Conservation (phyloP, 768 basidiomycete genomes). For the Kwoniella shandongensis region DNA sequence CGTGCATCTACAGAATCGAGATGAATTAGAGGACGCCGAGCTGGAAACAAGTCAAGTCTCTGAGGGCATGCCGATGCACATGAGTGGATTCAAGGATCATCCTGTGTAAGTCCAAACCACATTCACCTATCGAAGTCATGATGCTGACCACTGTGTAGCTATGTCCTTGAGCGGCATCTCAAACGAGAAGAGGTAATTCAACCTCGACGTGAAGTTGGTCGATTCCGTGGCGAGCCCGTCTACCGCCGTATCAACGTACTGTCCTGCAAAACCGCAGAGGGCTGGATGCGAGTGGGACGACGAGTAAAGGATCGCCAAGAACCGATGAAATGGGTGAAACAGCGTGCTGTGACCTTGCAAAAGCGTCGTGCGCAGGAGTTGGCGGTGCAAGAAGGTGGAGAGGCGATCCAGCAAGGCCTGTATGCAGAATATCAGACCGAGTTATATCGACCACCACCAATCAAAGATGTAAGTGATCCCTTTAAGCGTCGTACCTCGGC, state of each 20-base stretch:
- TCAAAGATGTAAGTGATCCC: constrained; percentile 69
- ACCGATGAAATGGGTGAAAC: constrained; percentile 85
- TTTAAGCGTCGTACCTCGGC: not conserved
- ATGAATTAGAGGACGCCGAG: constrained; percentile 90
- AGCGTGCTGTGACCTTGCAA: constrained; percentile 75
- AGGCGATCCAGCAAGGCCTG: constrained; percentile 77
- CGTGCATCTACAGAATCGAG: constrained; percentile 66
- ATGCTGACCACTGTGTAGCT: constrained; percentile 57
- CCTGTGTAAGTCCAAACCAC: constrained; percentile 64
- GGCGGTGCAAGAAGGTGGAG: constrained; percentile 57
- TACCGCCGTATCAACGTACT: constrained; percentile 81
- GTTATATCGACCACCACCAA: constrained; percentile 71
- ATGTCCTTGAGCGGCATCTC: constrained; percentile 80
- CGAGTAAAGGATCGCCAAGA: constrained; percentile 70
- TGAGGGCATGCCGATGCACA: constrained; percentile 89
- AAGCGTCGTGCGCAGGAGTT: constrained; percentile 71
- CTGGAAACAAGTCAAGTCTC: constrained; percentile 70
- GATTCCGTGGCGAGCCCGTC: constrained; percentile 89
- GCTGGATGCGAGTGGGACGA: constrained; percentile 88
- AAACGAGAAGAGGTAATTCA: constrained; percentile 82
- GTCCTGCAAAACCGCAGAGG: constrained; percentile 85
- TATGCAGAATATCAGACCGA: constrained; percentile 85
- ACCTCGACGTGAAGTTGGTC: constrained; percentile 73
- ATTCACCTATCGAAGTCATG: not conserved
- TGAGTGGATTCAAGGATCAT: constrained; percentile 93